Evolutionary conservation across 2,329 filamentous ascomycete species (phyloP).

Genomic region (Apiospora koreana): DNA sequence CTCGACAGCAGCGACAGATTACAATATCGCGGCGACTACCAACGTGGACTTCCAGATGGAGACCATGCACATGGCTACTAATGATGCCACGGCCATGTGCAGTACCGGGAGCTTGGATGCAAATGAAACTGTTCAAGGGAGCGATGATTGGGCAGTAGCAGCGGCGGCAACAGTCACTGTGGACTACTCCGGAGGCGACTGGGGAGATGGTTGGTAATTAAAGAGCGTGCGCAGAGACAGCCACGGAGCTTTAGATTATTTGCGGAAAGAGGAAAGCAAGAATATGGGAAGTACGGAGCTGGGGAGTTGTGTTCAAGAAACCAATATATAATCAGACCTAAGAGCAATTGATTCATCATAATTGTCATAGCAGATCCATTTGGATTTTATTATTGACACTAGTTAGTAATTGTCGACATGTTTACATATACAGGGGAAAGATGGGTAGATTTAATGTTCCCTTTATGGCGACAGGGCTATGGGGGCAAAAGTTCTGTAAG

Average conservation of each 20-base stretch:
- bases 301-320: no score
- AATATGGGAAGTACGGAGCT: no score
- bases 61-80: background rate
- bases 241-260: no score
- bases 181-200: conserved; percentile 29
- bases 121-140: background rate
- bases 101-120: background rate
- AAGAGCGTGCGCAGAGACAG: background rate
- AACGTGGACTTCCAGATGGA: background rate
- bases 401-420: no score
- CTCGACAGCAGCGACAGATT: background rate
- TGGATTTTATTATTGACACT: no score
- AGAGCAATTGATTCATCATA: no score
- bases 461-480: no score
- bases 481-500: no score
- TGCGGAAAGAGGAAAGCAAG: background rate
- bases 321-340: no score
- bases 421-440: no score
- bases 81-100: background rate
- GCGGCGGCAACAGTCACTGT: background rate
- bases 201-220: conserved; percentile 20
- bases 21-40: background rate
- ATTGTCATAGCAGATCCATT: no score
- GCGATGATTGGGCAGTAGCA: background rate
- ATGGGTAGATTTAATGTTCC: no score